These are phyloP conservation scores for Globisporangium camurandrum DNA, from an alignment of 352 stramenopile genomes.

Conservation along the genomic window DNA sequence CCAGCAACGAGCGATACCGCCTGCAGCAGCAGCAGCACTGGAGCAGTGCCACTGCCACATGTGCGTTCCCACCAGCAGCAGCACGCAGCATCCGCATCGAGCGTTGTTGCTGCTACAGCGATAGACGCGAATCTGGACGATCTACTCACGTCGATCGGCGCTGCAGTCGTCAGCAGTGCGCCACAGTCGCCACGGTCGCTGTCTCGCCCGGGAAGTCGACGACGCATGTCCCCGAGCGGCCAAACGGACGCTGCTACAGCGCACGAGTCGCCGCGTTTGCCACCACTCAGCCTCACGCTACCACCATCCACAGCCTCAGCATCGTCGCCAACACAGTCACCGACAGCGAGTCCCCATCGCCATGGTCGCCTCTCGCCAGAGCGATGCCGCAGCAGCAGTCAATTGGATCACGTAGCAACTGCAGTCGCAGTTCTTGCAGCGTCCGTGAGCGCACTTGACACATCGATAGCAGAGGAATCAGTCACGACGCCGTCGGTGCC, in stretches of 20 bases:
- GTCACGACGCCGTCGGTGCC: too few species aligned
- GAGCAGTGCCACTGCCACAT: not conserved
- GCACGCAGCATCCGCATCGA: too few species aligned
- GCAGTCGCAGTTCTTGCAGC: not conserved
- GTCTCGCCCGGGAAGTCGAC: not conserved
- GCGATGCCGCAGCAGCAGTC: constrained; percentile 2
- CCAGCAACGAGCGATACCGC: not conserved
- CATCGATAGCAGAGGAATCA: too few species aligned
- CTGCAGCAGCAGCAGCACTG: not conserved
- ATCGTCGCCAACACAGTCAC: constrained; percentile 7
- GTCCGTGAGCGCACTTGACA: not conserved
- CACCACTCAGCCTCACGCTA: not conserved
- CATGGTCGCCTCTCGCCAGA: not conserved
- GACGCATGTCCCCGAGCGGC: not conserved
- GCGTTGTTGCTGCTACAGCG: too few species aligned
- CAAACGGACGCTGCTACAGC: not conserved
- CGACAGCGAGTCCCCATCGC: not conserved
- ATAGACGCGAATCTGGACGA: too few species aligned
- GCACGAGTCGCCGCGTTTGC: constrained; percentile 4
- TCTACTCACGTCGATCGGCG: not conserved
- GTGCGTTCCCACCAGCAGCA: too few species aligned
- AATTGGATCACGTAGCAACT: too few species aligned
- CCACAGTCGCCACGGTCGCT: too few species aligned
- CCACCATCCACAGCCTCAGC: too few species aligned
- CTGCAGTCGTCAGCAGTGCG: not conserved